A percentile compares a stretch with the other conserved stretches of the same genome.
phyloP scores from a whole-genome alignment of 2,329 filamentous ascomycete species.

The Trichoderma citrinoviride region DNA sequence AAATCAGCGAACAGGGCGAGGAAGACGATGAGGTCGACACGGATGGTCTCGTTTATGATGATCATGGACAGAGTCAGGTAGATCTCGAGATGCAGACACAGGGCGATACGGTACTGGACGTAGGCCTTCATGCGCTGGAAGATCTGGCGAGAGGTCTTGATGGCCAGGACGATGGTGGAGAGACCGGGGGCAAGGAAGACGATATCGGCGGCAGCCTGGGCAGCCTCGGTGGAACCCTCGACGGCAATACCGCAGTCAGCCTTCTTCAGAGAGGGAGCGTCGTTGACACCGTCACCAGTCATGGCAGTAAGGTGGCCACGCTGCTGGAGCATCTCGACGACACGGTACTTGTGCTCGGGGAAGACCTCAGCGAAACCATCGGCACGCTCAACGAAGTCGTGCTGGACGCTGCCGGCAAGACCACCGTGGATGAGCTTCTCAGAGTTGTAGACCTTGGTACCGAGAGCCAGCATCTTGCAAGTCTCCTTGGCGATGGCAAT shows the following conservation, averaged over 20 bases:
- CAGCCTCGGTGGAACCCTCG: conserved; percentile 86
- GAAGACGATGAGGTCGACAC: conserved; percentile 86
- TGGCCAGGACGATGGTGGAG: conserved; percentile 85
- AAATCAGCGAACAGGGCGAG: conserved; percentile 94
- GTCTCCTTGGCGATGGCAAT: conserved; percentile 92
- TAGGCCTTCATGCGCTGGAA: conserved; percentile 98
- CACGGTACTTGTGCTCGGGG: conserved; percentile 92
- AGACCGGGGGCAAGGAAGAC: conserved; percentile 90
- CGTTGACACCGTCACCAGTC: conserved; percentile 95
- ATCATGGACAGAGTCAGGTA: conserved; percentile 91
- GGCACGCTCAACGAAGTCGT: conserved; percentile 92
- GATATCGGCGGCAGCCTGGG: conserved; percentile 87
- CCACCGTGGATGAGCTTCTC: conserved; percentile 88
- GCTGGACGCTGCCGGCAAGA: conserved; percentile 87
- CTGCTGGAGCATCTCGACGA: conserved; percentile 90
- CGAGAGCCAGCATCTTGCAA: conserved; percentile 84
- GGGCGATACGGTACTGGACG: conserved; percentile 89
- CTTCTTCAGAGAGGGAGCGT: conserved; percentile 89
- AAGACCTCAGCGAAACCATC: conserved; percentile 95
- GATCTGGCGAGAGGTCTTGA: conserved; percentile 91
- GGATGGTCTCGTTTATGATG: conserved; percentile 78
- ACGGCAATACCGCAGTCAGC: conserved; percentile 94
- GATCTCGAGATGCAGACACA: conserved; percentile 87
- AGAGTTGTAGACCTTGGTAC: conserved; percentile 91
- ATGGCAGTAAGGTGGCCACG: conserved; percentile 92